Base-by-base conservation (phyloP, 768 basidiomycete genomes). In the Naematelia aurantialba region DNA sequence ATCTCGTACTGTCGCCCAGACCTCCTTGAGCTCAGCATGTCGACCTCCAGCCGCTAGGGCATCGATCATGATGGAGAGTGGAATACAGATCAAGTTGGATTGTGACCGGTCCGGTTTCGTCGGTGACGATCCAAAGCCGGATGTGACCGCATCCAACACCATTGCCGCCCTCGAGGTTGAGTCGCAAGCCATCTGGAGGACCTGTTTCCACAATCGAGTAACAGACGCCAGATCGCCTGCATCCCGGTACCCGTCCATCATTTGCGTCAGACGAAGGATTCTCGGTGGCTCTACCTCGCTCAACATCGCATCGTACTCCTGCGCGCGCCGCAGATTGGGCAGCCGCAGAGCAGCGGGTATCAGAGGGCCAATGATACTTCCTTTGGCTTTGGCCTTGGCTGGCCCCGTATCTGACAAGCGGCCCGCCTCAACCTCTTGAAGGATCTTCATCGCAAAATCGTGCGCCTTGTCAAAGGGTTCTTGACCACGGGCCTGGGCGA, bases 61-160 rank as follows among this genome's bases (percentile, higher is more conserved):
- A 63, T 89, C 85, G 60, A 96, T 84, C 76, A 86, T 86, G 64
- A 90, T 86, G 13, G 90, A 91, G 11, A 97, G 79, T 0, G 91
- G 87, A 42, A 85, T 76, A 64, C 85, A 87, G 45, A 94, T 81
- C n/a, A 85, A 73, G 62, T 83, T 85, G 29, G 25, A 14, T 5
- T 31, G 25, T 13, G 52, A 19, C 46, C 46, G n/a, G 19, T 21
- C 25, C 25, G 46, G 25, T 47, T 47, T 21, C 25, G 8, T 21
- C 8, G 46, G 25, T 47, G 8, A 21, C 8, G 46, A 5, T 10
- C n/a, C 46, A 47, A n/a, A n/a, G n/a, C 19, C n/a, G 8, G 8
- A 19, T 11, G 46, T 10, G 11, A 47, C 19, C 10, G 46, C 21
- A 26, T 46, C 14, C 17, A 26, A 11, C 27, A n/a, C 12, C 12